phyloP scores from a whole-genome alignment of 305 asterid genomes.

The Salvia sclarea region DNA sequence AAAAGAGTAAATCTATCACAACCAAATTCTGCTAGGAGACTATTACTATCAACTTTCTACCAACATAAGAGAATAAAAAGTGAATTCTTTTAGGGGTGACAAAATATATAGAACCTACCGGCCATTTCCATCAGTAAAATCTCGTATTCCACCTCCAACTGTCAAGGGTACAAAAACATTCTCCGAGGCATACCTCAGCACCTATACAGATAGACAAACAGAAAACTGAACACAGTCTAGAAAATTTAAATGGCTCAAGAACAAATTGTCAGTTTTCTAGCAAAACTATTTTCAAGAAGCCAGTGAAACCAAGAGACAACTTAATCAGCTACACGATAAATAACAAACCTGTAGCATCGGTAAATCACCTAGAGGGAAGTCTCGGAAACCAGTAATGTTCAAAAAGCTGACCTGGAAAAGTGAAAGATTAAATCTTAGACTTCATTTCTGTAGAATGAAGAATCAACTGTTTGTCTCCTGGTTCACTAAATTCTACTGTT shows the following conservation, averaged over 20 bases:
- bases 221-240: slow-evolving; percentile 7
- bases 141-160: slow-evolving; percentile 95
- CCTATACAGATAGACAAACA: slow-evolving; percentile 45
- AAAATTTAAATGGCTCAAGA: background rate
- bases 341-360: slow-evolving; percentile 88
- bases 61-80: background rate
- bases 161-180: slow-evolving; percentile 89
- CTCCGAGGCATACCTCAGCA: slow-evolving; percentile 70
- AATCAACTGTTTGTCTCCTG: background rate
- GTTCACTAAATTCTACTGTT: background rate
- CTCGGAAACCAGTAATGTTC: slow-evolving; percentile 93
- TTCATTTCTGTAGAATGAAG: background rate
- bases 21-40: background rate
- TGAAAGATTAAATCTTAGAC: slow-evolving; percentile 14
- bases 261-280: background rate
- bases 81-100: background rate
- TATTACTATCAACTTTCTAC: background rate
- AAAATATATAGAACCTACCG: slow-evolving; percentile 40
- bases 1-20: background rate
- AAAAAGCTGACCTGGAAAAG: slow-evolving; percentile 79
- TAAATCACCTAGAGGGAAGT: slow-evolving; percentile 93
- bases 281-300: background rate
- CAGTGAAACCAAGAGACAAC: slow-evolving; percentile 14
- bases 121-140: slow-evolving; percentile 87
- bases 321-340: background rate